phyloP scores from a whole-genome alignment of 2,329 filamentous ascomycete genomes.

The Leptographium procerum region DNA sequence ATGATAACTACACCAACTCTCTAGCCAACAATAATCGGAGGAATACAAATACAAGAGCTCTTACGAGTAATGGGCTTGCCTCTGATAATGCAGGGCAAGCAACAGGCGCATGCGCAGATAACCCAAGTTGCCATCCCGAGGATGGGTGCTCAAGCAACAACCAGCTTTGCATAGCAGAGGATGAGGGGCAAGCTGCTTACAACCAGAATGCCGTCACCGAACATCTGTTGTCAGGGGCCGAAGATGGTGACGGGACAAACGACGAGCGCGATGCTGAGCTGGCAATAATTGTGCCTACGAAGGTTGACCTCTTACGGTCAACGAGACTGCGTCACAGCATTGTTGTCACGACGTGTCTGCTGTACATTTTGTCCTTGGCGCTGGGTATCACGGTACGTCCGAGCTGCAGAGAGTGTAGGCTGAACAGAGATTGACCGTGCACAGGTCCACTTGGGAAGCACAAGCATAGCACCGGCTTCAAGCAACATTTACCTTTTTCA shows the following conservation, averaged over 20 bases:
- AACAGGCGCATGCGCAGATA: neutral
- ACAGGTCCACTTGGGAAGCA: conserved; percentile 51
- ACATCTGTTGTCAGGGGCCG: neutral
- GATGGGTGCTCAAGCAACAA: neutral
- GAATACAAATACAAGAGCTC: too few species aligned
- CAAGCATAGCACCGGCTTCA: conserved; percentile 48
- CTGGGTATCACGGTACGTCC: neutral
- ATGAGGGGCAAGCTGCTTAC: neutral
- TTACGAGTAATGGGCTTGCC: too few species aligned
- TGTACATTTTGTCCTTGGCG: neutral
- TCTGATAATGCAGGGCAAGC: neutral
- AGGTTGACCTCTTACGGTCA: neutral
- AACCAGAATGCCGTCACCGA: neutral
- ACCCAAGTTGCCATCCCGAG: neutral
- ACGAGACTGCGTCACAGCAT: neutral
- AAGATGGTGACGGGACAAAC: neutral
- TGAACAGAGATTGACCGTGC: neutral
- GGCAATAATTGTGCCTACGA: neutral
- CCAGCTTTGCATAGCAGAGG: neutral
- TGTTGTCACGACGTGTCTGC: neutral
- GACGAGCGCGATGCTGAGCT: neutral
- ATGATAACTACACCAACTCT: too few species aligned
- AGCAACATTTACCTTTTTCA: conserved; percentile 72
- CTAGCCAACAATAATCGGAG: too few species aligned
- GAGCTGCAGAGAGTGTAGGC: neutral